Evolutionary conservation across 2,329 filamentous ascomycete species (phyloP), one percentile per base, ranked within the genome.

Genomic region (Cordyceps militaris): DNA sequence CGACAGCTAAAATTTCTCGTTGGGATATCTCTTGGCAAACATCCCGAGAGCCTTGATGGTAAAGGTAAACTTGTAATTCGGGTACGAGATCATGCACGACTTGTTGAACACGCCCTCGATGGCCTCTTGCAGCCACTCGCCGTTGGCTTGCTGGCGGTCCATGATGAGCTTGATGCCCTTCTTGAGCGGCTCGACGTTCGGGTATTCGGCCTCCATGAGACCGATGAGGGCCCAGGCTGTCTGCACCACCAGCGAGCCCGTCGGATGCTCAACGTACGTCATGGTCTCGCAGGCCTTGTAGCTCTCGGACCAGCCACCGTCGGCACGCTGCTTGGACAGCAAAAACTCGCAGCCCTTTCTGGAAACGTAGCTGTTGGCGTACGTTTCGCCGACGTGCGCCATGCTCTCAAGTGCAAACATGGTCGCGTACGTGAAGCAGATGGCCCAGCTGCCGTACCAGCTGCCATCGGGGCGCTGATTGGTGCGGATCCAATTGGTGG

Each of bases 81-180:
- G 93, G 69, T 99, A 99, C 0, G 91, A 94, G 63, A 99, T 99
- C 91, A 97, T 97, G 79, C 93, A 97, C 67, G 87, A 94, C 78
- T 97, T 96, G 75, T 99, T 99, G 75, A 99, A 99, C 11, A 99
- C 94, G 2, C 94, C 94, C 71, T 99, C 94, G 65, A 99, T 97
- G 1, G 88, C 87, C 72, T 97, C 94, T 70, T 97, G 92, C 63
- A 89, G 70, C 94, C 94, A 99, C 75, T 97, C 92, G 34, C 94
- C 94, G 67, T 96, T 96, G 3, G 78, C 69, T 71, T 91, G 86
- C 75, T 99, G 94, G 50, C 93, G 82, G 30, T 80, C 75, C 86
- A 97, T 93, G 61, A 99, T 82, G 65, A 99, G 77, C 69, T 81
- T 83, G 67, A 97, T 79, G 1, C 88, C 94, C 64, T 78, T 86